A percentile compares a stretch with the other conserved stretches of the same genome.
Evolutionary conservation across 2,329 filamentous ascomycete species (phyloP).

Genomic region (Cladosporium halotolerans): DNA sequence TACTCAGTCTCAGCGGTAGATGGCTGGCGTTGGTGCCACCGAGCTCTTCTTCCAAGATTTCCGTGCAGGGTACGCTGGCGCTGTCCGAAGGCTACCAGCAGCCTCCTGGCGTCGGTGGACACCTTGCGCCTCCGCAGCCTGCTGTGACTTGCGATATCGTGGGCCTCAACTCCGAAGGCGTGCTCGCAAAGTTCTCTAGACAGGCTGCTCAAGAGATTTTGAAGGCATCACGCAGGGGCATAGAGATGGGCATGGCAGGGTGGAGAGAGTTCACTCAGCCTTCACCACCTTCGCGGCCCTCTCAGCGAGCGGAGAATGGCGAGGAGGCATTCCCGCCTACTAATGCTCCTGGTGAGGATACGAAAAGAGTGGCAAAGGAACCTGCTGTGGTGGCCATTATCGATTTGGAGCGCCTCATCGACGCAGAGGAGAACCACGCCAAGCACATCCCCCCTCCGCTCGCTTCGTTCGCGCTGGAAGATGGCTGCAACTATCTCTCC

Average conservation of each 20-base stretch:
- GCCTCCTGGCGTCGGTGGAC: conserved; percentile 50
- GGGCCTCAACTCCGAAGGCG: conserved; percentile 59
- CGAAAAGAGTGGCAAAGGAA: conserved; percentile 51
- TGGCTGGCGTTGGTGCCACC: conserved; percentile 76
- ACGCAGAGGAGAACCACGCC: conserved; percentile 42
- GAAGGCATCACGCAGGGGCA: conserved; percentile 51
- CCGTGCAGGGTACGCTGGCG: conserved; percentile 60
- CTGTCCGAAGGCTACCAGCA: conserved; percentile 45
- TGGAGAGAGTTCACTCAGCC: conserved; percentile 76
- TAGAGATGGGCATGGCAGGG: conserved; percentile 68
- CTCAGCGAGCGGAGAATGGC: conserved; percentile 2
- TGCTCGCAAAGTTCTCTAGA: conserved; percentile 46
- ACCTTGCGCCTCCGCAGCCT: conserved; percentile 65
- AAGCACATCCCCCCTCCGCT: conserved; percentile 53
- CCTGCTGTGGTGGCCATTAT: conserved; percentile 69
- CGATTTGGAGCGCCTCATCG: conserved; percentile 57
- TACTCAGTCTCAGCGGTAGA: conserved; percentile 62
- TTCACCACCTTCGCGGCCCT: conserved; percentile 33
- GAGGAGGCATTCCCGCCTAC: conserved; percentile 60
- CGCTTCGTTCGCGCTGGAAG: conserved; percentile 63
- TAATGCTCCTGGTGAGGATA: conserved; percentile 57
- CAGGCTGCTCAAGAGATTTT: conserved; percentile 71
- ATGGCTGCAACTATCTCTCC: conserved; percentile 75
- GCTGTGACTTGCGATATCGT: conserved; percentile 62
- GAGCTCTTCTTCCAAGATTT: conserved; percentile 62